phyloP scores from a whole-genome alignment of 768 basidiomycete species.

The Calocybe indica region DNA sequence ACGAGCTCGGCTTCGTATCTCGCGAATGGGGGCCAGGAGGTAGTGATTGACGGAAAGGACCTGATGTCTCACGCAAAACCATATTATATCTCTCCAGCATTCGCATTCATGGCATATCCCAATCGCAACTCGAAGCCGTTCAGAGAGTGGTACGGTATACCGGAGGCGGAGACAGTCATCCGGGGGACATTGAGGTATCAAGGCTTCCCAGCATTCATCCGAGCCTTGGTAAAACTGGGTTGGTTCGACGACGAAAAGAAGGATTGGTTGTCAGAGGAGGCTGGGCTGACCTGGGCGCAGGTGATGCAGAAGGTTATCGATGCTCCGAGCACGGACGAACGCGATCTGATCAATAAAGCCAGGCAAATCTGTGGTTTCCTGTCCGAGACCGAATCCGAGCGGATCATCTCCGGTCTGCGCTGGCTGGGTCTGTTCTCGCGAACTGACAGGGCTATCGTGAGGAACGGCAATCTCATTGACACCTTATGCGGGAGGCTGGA shows the following conservation, averaged over 20 bases:
- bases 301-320: constrained; percentile 72
- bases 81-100: constrained; percentile 93
- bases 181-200: constrained; percentile 93
- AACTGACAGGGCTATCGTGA: constrained; percentile 46
- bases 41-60: constrained; percentile 68
- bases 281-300: constrained; percentile 74
- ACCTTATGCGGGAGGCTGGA: constrained; percentile 91
- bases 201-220: constrained; percentile 95
- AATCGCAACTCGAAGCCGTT: constrained; percentile 93
- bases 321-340: constrained; percentile 63
- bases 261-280: constrained; percentile 61
- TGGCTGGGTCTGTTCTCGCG: constrained; percentile 92
- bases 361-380: constrained; percentile 72
- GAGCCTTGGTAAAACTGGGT: constrained; percentile 79
- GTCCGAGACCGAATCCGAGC: constrained; percentile 55
- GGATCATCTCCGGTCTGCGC: constrained; percentile 84
- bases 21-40: constrained; percentile 48
- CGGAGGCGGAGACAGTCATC: constrained; percentile 88
- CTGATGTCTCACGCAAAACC: constrained; percentile 90
- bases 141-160: constrained; percentile 87
- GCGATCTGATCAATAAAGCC: constrained; percentile 69
- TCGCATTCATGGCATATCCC: constrained; percentile 94
- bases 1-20: constrained; percentile 86
- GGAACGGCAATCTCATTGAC: constrained; percentile 79
- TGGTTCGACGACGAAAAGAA: constrained; percentile 76